These are phyloP conservation scores for Phytophthora pini DNA, from an alignment of 352 stramenopile genomes.

Conservation along the genomic window DNA sequence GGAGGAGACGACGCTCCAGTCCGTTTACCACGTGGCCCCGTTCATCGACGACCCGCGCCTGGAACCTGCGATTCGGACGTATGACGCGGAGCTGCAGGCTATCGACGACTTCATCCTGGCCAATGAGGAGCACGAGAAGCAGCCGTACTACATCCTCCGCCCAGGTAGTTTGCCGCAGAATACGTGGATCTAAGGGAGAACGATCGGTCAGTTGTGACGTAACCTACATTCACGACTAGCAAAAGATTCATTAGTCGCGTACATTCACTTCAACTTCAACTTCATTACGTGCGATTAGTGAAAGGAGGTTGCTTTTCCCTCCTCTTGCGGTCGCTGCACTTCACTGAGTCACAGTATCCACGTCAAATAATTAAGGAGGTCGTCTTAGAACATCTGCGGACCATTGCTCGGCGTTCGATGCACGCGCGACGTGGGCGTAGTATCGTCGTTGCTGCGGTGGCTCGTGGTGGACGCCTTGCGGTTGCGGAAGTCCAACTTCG, in stretches of 20 bases:
- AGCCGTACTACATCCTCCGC: slow-evolving; percentile 44
- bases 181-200: slow-evolving; percentile 39
- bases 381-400: slow-evolving; percentile 8
- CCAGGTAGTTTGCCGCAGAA: slow-evolving; percentile 38
- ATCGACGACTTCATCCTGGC: slow-evolving; percentile 40
- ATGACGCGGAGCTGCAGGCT: slow-evolving; percentile 26
- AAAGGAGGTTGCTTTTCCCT: background rate
- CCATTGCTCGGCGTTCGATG: slow-evolving; percentile 16
- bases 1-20: slow-evolving; percentile 34
- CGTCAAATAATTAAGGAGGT: slow-evolving; percentile 39
- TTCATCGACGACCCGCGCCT: slow-evolving; percentile 40
- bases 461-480: slow-evolving; percentile 48
- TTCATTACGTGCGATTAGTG: slow-evolving; percentile 6
- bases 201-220: too few relatives aligned
- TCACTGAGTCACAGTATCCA: slow-evolving; percentile 14
- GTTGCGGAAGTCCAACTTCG: slow-evolving; percentile 50
- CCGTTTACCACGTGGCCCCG: slow-evolving; percentile 30
- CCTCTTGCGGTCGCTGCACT: slow-evolving; percentile 11
- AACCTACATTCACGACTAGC: slow-evolving; percentile 2
- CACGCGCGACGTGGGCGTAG: background rate
- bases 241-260: slow-evolving; percentile 15
- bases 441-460: slow-evolving; percentile 21
- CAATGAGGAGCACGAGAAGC: slow-evolving; percentile 30
- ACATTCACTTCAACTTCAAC: slow-evolving; percentile 20
- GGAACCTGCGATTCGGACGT: slow-evolving; percentile 22